Conservation (phyloP, 306 rosid species). For the Dalbergia cultrata region DNA sequence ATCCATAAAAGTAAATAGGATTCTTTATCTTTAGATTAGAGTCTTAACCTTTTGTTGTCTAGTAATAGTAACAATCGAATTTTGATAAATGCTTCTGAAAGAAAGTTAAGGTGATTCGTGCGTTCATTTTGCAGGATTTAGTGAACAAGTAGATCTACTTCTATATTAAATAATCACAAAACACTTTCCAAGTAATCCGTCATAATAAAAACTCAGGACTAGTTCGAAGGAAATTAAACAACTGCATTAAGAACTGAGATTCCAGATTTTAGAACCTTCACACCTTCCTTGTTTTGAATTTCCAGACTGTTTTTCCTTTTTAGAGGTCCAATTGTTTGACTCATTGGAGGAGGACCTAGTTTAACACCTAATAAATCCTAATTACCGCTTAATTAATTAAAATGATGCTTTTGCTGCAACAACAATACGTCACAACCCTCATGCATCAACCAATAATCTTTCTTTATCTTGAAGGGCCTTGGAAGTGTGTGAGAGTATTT, state of each 20-base stretch:
- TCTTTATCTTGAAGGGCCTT: constrained; percentile 46
- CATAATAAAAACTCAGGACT: constrained; percentile 8
- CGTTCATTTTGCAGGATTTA: not conserved
- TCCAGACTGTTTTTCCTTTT: not conserved
- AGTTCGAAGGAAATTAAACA: not conserved
- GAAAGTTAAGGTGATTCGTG: too few species aligned
- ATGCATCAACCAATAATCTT: constrained; percentile 51
- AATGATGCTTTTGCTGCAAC: constrained; percentile 14
- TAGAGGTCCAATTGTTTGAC: constrained; percentile 35
- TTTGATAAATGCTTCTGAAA: not conserved
- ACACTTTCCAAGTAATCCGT: not conserved
- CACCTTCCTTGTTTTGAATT: constrained; percentile 10
- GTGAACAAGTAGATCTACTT: not conserved
- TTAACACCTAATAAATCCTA: constrained; percentile 44
- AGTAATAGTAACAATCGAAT: not conserved
- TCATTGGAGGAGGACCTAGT: constrained; percentile 10
- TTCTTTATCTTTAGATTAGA: not conserved
- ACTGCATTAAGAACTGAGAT: constrained; percentile 32
- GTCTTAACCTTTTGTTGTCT: not conserved
- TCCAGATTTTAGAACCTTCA: constrained; percentile 36
- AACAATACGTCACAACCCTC: constrained; percentile 41
- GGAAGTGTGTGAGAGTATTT: constrained; percentile 43
- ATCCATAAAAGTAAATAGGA: not conserved
- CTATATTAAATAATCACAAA: not conserved
- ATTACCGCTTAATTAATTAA: constrained; percentile 11